These are phyloP conservation scores for Talaromyces adpressus DNA, from an alignment of 495 filamentous ascomycete species.

Conservation along the genomic window DNA sequence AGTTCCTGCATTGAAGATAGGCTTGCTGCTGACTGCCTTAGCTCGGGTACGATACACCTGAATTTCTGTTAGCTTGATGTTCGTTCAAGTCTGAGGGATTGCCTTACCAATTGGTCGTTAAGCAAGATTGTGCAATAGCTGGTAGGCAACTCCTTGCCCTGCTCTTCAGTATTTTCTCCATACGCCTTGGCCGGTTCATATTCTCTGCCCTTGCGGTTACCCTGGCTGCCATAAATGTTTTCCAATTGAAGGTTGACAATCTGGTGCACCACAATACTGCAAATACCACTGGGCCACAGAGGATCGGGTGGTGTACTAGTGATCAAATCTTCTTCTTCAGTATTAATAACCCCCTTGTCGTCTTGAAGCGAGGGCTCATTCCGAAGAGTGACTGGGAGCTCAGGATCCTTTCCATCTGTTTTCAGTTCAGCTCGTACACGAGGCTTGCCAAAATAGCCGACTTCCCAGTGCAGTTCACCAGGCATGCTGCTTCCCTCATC, in stretches of 20 bases:
- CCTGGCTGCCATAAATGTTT: constrained; percentile 56
- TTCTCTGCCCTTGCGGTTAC: constrained; percentile 68
- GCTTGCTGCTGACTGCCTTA: constrained; percentile 87
- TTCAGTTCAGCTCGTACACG: constrained; percentile 73
- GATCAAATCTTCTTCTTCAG: constrained; percentile 70
- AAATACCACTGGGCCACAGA: constrained; percentile 83
- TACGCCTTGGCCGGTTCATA: constrained; percentile 85
- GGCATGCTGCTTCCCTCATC: constrained; percentile 85
- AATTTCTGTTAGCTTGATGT: constrained; percentile 13
- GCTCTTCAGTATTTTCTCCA: constrained; percentile 76
- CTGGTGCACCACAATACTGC: constrained; percentile 81
- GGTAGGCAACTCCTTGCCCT: constrained; percentile 69
- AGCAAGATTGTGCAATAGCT: constrained; percentile 86
- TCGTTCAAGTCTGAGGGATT: neutral
- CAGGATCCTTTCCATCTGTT: constrained; percentile 77
- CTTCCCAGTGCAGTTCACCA: constrained; percentile 90
- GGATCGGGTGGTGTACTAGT: constrained; percentile 89
- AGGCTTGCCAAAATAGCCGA: constrained; percentile 88
- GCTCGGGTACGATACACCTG: constrained; percentile 75
- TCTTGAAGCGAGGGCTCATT: constrained; percentile 78
- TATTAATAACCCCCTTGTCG: constrained; percentile 75
- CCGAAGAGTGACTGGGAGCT: constrained; percentile 62
- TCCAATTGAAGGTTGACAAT: constrained; percentile 88
- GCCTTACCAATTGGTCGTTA: constrained; percentile 72
- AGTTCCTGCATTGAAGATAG: constrained; percentile 94